A percentile compares a stretch with the other conserved stretches of the same genome.
Conservation (phyloP, 805 yeast species). For the Saccharomycopsis sp. region DNA sequence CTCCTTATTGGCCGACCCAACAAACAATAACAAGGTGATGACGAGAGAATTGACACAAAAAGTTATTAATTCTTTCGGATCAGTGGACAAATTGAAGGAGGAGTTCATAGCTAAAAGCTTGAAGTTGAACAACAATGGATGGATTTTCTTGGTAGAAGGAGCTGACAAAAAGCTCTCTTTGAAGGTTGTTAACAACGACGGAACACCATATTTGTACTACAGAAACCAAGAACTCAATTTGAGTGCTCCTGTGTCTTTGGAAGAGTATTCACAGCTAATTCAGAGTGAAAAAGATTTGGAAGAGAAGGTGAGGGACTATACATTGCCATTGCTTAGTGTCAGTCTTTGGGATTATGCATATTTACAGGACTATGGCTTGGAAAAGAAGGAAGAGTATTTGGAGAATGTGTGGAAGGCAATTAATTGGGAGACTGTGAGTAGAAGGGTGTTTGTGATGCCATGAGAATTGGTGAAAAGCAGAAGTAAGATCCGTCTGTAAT, state of each 20-base stretch:
- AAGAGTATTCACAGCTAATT: conserved; percentile 42
- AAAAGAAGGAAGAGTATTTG: conserved; percentile 55
- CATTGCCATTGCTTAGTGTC: conserved; percentile 69
- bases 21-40: conserved; percentile 28
- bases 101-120: conserved; percentile 42
- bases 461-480: neutral
- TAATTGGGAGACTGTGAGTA: conserved; percentile 73
- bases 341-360: conserved; percentile 91
- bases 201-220: conserved; percentile 67
- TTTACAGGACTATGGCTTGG: conserved; percentile 74
- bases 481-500: neutral
- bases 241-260: conserved; percentile 60
- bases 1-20: conserved; percentile 36
- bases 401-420: conserved; percentile 69
- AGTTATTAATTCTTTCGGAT: conserved; percentile 35
- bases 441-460: conserved; percentile 29
- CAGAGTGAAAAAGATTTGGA: conserved; percentile 30
- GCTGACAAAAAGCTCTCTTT: conserved; percentile 52
- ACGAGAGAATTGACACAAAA: conserved; percentile 31
- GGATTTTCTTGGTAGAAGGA: conserved; percentile 67
- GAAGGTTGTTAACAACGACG: conserved; percentile 59
- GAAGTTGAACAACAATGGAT: conserved; percentile 57
- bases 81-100: conserved; percentile 45
- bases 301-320: conserved; percentile 48
- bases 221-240: conserved; percentile 70